Evolutionary conservation across 306 rosid species (phyloP).

Genomic region (Prinsepia uniflora): DNA sequence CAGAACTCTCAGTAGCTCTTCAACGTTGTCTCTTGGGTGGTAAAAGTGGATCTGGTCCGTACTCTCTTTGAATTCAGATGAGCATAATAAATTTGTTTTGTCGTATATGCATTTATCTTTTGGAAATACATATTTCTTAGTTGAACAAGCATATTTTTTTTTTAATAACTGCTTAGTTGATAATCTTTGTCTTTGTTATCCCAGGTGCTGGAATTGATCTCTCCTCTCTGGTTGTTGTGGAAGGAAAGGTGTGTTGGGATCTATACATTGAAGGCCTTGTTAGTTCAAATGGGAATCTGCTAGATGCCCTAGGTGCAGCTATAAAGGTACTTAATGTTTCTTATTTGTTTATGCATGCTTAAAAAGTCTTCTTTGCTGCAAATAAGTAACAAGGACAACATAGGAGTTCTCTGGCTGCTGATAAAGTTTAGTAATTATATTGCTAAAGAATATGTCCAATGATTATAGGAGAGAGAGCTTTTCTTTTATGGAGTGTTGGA

Average conservation of each 20-base stretch:
- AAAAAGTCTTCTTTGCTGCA: not conserved
- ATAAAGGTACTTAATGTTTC: constrained; percentile 57
- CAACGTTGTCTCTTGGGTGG: constrained; percentile 73
- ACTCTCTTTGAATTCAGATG: not conserved
- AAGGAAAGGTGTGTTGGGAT: constrained; percentile 91
- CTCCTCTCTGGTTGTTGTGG: constrained; percentile 59
- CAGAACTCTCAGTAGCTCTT: constrained; percentile 67
- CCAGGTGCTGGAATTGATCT: constrained; percentile 86
- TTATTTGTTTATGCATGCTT: not conserved
- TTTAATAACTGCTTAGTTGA: not conserved
- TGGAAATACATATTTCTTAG: not conserved
- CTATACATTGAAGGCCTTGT: constrained; percentile 88
- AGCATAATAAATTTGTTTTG: too few relatives aligned
- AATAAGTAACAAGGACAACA: not conserved
- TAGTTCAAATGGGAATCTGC: constrained; percentile 79
- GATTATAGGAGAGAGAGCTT: not conserved
- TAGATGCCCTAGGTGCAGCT: constrained; percentile 86
- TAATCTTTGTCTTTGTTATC: constrained; percentile 10
- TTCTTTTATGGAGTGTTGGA: not conserved
- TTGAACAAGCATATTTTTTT: not conserved
- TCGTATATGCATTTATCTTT: too few relatives aligned
- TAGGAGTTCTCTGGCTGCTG: not conserved
- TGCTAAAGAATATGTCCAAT: not conserved
- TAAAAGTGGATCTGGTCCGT: constrained; percentile 73
- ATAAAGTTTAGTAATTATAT: not conserved